Conservation (phyloP, 2,329 filamentous ascomycete species). For the Aspergillus pseudotamarii region DNA sequence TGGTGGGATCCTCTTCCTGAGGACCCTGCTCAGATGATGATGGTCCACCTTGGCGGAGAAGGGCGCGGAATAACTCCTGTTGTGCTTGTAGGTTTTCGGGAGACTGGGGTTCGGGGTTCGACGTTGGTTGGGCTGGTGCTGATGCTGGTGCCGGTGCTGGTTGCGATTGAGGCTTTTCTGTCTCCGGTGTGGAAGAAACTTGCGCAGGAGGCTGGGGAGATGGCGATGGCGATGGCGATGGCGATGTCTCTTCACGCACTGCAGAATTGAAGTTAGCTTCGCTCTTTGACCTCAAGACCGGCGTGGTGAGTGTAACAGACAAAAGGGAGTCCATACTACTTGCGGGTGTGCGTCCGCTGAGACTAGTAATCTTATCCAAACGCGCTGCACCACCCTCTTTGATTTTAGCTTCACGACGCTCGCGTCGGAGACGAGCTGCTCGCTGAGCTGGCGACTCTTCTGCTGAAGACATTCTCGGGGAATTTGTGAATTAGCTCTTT, state of each 20-base stretch:
- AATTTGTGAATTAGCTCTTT: neutral
- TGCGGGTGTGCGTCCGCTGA: conserved; percentile 56
- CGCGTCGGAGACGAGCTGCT: conserved; percentile 63
- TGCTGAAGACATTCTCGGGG: conserved; percentile 34
- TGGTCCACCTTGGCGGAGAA: conserved; percentile 37
- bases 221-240: conserved; percentile 31
- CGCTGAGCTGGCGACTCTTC: conserved; percentile 52
- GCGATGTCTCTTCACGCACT: conserved; percentile 31
- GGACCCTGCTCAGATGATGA: conserved; percentile 24
- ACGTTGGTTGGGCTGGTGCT: conserved; percentile 9
- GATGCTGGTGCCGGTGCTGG: conserved; percentile 12
- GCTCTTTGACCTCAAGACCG: neutral
- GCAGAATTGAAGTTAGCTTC: conserved; percentile 3
- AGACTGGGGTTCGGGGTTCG: conserved; percentile 27
- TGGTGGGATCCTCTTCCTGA: conserved; percentile 37
- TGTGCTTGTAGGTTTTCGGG: conserved; percentile 41
- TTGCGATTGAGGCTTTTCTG: conserved; percentile 14
- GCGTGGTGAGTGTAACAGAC: neutral
- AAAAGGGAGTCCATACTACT: conserved; percentile 27
- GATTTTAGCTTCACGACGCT: conserved; percentile 66
- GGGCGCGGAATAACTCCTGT: conserved; percentile 46
- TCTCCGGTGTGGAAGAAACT: conserved; percentile 14
- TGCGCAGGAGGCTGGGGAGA: conserved; percentile 23
- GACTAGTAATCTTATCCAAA: conserved; percentile 63
- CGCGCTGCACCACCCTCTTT: conserved; percentile 59